Percentiles rank a stretch among this genome's conserved stretches.
Evolutionary conservation across 768 basidiomycete genomes (phyloP).

Genomic region (Boletus eberwhitei): DNA sequence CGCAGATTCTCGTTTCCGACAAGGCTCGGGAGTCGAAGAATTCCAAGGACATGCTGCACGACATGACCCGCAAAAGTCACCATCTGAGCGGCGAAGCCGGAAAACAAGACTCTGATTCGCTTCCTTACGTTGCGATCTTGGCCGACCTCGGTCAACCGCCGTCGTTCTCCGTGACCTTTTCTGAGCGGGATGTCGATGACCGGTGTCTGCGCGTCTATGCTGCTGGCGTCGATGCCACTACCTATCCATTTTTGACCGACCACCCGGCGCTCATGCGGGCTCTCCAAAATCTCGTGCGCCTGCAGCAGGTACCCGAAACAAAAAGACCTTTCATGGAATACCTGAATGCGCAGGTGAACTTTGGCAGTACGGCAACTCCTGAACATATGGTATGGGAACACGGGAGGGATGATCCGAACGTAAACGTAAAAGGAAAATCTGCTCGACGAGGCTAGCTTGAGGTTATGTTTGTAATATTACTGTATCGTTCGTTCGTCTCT

Average conservation of each 20-base stretch:
- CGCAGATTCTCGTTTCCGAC: constrained; percentile 24
- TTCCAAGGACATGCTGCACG: neutral
- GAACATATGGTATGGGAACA: neutral
- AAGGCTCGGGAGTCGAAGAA: neutral
- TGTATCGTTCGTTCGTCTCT: too few relatives aligned
- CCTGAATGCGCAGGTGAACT: neutral
- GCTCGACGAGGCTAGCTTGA: too few relatives aligned
- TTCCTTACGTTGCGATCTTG: too few relatives aligned
- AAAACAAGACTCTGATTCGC: too few relatives aligned
- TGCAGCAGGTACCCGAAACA: neutral
- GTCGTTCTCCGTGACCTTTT: too few relatives aligned
- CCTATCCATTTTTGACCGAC: constrained; percentile 7
- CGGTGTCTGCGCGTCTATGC: constrained; percentile 15
- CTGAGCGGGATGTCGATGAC: neutral
- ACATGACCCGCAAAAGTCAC: neutral
- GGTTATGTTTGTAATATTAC: too few relatives aligned
- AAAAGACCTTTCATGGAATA: neutral
- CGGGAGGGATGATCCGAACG: neutral
- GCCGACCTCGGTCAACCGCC: too few relatives aligned
- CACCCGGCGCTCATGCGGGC: neutral
- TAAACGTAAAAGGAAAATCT: neutral
- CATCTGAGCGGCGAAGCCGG: neutral
- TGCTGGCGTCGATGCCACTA: neutral
- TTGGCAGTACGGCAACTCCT: neutral
- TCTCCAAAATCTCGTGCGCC: neutral